Evolutionary conservation across 768 basidiomycete genomes (phyloP).

Genomic region (Nevesoporus exiguus): DNA sequence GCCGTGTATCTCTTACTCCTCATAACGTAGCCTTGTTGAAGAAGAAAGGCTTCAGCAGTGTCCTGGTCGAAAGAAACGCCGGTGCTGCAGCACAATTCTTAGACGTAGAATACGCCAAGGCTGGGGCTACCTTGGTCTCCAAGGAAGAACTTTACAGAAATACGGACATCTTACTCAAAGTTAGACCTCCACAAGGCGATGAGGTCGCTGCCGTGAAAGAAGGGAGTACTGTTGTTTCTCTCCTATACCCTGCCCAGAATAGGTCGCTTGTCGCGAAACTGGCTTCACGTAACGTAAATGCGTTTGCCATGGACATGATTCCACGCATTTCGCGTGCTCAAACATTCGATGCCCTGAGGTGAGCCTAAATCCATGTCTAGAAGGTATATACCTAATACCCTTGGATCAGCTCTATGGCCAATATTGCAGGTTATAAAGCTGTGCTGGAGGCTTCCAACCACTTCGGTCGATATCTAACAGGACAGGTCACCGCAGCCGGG

Average conservation of each 20-base stretch:
- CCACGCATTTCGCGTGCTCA: conserved; percentile 89
- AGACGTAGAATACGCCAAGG: conserved; percentile 74
- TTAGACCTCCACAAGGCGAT: conserved; percentile 65
- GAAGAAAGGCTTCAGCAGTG: conserved; percentile 77
- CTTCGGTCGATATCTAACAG: conserved; percentile 86
- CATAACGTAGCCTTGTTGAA: conserved; percentile 68
- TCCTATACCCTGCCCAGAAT: conserved; percentile 83
- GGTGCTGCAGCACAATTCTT: conserved; percentile 74
- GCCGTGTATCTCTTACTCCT: conserved; percentile 79
- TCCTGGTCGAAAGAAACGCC: conserved; percentile 71
- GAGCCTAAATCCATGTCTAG: conserved; percentile 9
- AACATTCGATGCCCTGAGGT: conserved; percentile 87
- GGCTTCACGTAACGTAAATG: conserved; percentile 61
- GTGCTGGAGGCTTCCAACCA: conserved; percentile 87
- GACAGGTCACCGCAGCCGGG: conserved; percentile 90
- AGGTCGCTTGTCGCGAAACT: conserved; percentile 67
- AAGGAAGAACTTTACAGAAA: conserved; percentile 62
- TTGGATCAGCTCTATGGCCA: conserved; percentile 77
- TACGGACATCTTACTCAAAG: conserved; percentile 83
- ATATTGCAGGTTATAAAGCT: conserved; percentile 91
- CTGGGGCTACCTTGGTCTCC: conserved; percentile 76
- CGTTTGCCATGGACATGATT: conserved; percentile 90
- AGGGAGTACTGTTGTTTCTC: conserved; percentile 78
- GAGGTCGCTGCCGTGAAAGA: conserved; percentile 63
- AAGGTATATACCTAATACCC: neutral